Percentiles rank a stretch among this genome's conserved stretches.
phyloP scores from a whole-genome alignment of 805 yeast genomes.

The Ascoidea rubescens region DNA sequence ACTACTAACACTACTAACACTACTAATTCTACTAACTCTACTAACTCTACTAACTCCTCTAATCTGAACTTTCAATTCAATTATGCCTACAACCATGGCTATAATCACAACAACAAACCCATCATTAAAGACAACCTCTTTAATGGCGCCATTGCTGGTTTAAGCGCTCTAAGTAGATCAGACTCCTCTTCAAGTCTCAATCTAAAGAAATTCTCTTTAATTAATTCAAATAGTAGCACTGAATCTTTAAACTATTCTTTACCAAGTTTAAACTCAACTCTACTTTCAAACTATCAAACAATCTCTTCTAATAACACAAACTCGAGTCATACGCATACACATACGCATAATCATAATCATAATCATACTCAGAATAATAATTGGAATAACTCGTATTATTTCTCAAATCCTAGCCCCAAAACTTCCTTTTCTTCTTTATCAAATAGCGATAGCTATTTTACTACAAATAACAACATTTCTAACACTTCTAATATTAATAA shows the following conservation, averaged over 20 bases:
- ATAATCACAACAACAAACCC: background rate
- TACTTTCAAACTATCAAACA: background rate
- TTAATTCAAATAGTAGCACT: background rate
- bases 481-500: no score
- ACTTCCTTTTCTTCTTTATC: background rate
- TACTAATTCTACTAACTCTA: background rate
- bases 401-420: background rate
- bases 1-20: background rate
- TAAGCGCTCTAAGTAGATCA: conserved; percentile 4
- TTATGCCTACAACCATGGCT: background rate
- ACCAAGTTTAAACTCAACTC: background rate
- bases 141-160: conserved; percentile 5
- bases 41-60: background rate
- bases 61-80: background rate
- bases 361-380: background rate
- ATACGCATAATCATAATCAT: background rate
- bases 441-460: conserved; percentile 4
- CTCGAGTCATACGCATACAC: background rate
- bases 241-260: background rate
- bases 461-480: conserved; percentile 5
- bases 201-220: background rate
- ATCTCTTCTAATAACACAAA: background rate
- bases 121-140: background rate
- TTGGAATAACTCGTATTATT: background rate
- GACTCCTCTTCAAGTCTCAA: background rate